These are phyloP conservation scores for Debaryomycetaceae sp. DNA, from an alignment of 1,139 yeast genomes.

Conservation along the genomic window DNA sequence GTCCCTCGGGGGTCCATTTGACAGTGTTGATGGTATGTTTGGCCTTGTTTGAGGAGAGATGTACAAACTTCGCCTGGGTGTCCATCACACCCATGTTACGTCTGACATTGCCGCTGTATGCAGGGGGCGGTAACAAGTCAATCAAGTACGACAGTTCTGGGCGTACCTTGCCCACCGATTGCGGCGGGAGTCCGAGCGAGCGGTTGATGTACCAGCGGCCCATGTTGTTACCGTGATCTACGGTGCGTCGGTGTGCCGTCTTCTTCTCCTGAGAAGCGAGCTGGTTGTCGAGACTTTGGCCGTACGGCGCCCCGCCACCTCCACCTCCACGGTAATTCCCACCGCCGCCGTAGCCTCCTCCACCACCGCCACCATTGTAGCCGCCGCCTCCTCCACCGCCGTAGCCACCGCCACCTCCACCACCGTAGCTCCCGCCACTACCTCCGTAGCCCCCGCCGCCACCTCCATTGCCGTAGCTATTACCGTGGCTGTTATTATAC, in stretches of 20 bases:
- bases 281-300: slow-evolving; percentile 39
- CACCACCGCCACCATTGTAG: slow-evolving; percentile 6
- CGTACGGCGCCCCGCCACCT: not conserved
- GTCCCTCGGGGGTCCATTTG: slow-evolving; percentile 95
- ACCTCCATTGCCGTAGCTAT: too few relatives aligned
- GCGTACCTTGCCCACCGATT: slow-evolving; percentile 55
- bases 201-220: slow-evolving; percentile 67
- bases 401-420: slow-evolving; percentile 1
- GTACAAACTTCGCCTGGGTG: slow-evolving; percentile 78
- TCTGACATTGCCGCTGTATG: slow-evolving; percentile 40
- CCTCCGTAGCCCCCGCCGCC: slow-evolving; percentile 1
- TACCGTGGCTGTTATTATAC: too few relatives aligned
- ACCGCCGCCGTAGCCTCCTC: slow-evolving; percentile 18
- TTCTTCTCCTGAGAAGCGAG: slow-evolving; percentile 44
- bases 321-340: slow-evolving; percentile 2
- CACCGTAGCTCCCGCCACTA: slow-evolving; percentile 1
- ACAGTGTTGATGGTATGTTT: slow-evolving; percentile 88
- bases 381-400: slow-evolving; percentile 5
- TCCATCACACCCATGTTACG: slow-evolving; percentile 50
- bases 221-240: slow-evolving; percentile 83
- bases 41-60: slow-evolving; percentile 85
- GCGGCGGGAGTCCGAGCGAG: slow-evolving; percentile 46
- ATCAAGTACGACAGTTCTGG: slow-evolving; percentile 77
- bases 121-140: slow-evolving; percentile 68
- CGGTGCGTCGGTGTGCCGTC: slow-evolving; percentile 71